Evolutionary conservation across 257 asterid species (phyloP).

Genomic region (Penstemon davidsonii): DNA sequence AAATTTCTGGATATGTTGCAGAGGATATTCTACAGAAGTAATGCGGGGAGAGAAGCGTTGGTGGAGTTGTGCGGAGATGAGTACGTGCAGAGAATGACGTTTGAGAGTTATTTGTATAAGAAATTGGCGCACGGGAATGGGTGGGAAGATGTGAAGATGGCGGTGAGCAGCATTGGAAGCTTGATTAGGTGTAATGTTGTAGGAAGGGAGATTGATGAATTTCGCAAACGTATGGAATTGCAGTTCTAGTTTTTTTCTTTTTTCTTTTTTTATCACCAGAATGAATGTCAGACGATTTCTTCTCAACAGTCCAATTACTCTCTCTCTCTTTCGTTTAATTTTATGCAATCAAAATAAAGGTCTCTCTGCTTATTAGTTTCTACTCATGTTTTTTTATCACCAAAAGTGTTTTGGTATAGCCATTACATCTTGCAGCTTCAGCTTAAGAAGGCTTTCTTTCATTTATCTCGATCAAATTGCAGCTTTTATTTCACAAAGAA

Average conservation of each 20-base stretch:
- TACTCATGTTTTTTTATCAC: no score
- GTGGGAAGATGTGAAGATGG: slow-evolving; percentile 61
- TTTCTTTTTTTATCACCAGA: no score
- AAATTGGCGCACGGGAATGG: slow-evolving; percentile 59
- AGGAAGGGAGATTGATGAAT: slow-evolving; percentile 42
- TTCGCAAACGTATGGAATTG: slow-evolving; percentile 26
- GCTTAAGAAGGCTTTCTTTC: no score
- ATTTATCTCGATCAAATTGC: no score
- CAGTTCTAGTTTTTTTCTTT: background rate
- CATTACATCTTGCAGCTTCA: no score
- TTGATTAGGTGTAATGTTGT: slow-evolving; percentile 60
- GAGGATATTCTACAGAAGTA: slow-evolving; percentile 70
- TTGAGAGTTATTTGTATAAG: slow-evolving; percentile 82
- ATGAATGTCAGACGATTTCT: no score
- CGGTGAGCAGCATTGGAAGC: slow-evolving; percentile 58
- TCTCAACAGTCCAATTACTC: no score
- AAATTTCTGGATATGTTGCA: slow-evolving; percentile 67
- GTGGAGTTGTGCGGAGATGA: slow-evolving; percentile 84
- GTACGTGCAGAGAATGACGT: slow-evolving; percentile 83
- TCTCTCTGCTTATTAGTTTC: no score
- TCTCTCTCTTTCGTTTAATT: no score
- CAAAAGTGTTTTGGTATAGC: no score
- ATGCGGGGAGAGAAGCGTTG: slow-evolving; percentile 80
- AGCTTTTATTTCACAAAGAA: no score
- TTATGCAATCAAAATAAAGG: no score